Percentiles rank a stretch among this genome's conserved stretches.
phyloP scores from a whole-genome alignment of 2,329 filamentous ascomycete species.

The Aspergillus sp. region DNA sequence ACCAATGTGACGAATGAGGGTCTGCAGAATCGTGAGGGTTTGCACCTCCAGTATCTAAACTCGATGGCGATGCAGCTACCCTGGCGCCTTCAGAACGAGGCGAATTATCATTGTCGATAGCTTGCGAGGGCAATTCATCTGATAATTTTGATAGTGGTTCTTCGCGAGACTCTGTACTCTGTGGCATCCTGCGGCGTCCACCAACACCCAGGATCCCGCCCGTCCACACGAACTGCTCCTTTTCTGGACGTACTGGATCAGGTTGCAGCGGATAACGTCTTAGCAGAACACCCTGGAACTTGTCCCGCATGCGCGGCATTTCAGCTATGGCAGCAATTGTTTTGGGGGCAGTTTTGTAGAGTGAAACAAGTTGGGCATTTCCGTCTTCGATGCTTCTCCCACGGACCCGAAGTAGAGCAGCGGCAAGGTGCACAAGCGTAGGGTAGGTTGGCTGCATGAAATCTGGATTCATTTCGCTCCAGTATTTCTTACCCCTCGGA shows the following conservation, averaged over 20 bases:
- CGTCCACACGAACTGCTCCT: constrained; percentile 33
- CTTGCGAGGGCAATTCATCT: background rate
- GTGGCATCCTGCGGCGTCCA: constrained; percentile 20
- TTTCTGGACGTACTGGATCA: constrained; percentile 17
- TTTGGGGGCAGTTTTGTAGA: constrained; percentile 33
- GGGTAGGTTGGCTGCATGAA: constrained; percentile 46
- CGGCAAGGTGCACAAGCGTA: constrained; percentile 45
- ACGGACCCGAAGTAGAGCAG: constrained; percentile 39
- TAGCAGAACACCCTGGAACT: constrained; percentile 42
- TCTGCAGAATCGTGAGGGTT: background rate
- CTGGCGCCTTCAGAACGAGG: background rate
- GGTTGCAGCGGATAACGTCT: constrained; percentile 30
- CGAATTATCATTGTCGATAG: background rate
- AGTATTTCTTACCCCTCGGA: constrained; percentile 31
- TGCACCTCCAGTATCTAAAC: background rate
- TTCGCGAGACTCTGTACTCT: constrained; percentile 2
- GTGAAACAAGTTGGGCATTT: constrained; percentile 26
- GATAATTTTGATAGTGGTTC: background rate
- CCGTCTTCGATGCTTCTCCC: constrained; percentile 36
- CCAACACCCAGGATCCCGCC: constrained; percentile 33
- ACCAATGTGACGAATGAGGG: constrained; percentile 1
- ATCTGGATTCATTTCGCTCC: constrained; percentile 39
- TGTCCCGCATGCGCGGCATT: constrained; percentile 43
- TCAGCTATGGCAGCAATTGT: constrained; percentile 38
- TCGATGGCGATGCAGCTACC: background rate